Evolutionary conservation across 2,329 filamentous ascomycete genomes (phyloP).

Genomic region (Monilinia aucupariae): DNA sequence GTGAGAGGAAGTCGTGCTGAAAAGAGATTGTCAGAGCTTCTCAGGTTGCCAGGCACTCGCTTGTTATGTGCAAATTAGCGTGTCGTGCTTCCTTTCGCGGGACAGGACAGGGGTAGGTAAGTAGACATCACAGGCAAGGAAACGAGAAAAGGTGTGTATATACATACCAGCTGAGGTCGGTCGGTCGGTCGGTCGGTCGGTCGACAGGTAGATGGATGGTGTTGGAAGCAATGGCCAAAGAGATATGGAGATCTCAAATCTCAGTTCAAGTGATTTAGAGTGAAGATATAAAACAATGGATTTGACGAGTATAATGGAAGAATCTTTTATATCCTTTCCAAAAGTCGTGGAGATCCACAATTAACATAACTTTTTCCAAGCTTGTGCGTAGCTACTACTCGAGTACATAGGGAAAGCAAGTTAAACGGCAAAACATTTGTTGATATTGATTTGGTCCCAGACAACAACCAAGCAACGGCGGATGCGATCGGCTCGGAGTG

Average conservation of each 20-base stretch:
- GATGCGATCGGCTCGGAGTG: neutral
- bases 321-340: too few relatives aligned
- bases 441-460: conserved; percentile 2
- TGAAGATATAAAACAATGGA: too few relatives aligned
- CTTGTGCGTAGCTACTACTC: too few relatives aligned
- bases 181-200: too few relatives aligned
- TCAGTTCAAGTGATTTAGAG: too few relatives aligned
- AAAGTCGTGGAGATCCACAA: conserved; percentile 4
- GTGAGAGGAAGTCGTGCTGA: conserved; percentile 3
- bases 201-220: neutral
- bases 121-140: neutral
- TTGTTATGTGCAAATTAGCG: conserved; percentile 8
- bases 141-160: too few relatives aligned
- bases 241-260: too few relatives aligned
- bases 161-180: neutral
- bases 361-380: neutral
- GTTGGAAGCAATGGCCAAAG: neutral
- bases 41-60: conserved; percentile 13
- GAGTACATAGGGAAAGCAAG: too few relatives aligned
- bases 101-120: too few relatives aligned
- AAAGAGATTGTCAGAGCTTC: conserved; percentile 13
- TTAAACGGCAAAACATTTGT: conserved; percentile 1
- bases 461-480: neutral
- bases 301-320: too few relatives aligned
- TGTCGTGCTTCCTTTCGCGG: conserved; percentile 10